phyloP scores from a whole-genome alignment of 2,329 filamentous ascomycete species.

The Neoscytalidium dimidiatum region DNA sequence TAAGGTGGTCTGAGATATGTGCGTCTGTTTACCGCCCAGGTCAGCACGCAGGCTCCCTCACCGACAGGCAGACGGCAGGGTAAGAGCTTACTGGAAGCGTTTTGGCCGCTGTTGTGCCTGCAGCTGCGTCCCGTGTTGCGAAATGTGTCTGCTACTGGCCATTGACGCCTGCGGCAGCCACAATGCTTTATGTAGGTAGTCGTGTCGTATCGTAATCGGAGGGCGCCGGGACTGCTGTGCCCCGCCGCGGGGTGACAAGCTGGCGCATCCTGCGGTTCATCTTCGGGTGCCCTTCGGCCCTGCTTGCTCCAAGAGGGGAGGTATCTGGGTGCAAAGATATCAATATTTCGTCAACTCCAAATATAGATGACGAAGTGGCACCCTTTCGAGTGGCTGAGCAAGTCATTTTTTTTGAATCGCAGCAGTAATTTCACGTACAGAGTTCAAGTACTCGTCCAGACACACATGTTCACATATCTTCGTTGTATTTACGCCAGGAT shows the following conservation, averaged over 20 bases:
- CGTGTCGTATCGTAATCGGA: conserved; percentile 1
- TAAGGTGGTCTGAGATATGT: conserved; percentile 16
- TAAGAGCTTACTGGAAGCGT: background rate
- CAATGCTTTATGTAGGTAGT: background rate
- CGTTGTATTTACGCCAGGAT: too few relatives aligned
- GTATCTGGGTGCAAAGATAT: background rate
- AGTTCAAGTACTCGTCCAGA: too few relatives aligned
- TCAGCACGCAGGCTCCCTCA: background rate
- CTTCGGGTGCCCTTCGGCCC: background rate
- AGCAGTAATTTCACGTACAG: too few relatives aligned
- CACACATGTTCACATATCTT: too few relatives aligned
- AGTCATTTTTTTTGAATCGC: too few relatives aligned
- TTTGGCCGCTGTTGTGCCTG: background rate
- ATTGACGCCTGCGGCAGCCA: background rate
- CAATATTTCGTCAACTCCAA: too few relatives aligned
- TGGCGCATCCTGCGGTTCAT: background rate
- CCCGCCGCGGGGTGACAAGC: background rate
- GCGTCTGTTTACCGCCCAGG: background rate
- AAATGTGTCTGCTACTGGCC: background rate
- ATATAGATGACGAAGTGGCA: too few relatives aligned
- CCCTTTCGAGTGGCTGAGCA: too few relatives aligned
- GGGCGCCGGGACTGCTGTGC: background rate
- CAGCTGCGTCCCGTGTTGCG: conserved; percentile 5
- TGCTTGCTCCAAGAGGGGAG: background rate
- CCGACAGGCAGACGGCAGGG: background rate